Conservation (phyloP, 1,284 basidiomycete genomes). For the Microbotryum lychnidis-dioicae region DNA sequence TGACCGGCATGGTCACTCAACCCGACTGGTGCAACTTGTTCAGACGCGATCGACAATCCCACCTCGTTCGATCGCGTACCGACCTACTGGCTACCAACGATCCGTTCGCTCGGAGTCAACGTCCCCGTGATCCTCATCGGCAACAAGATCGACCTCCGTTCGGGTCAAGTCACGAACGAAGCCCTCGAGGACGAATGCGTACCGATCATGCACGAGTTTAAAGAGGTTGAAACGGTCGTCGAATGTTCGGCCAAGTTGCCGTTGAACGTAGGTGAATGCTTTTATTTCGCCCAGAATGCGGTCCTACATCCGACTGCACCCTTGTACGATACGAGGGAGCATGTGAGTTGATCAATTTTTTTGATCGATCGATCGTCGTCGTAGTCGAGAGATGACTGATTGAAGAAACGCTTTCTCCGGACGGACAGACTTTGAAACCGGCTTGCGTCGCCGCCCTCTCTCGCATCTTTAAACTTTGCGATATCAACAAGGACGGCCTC, state of each 20-base stretch:
- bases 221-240: slow-evolving; percentile 79
- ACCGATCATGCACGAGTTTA: slow-evolving; percentile 95
- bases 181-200: slow-evolving; percentile 83
- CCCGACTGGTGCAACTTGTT: too few relatives aligned
- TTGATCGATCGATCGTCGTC: not conserved
- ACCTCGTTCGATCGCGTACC: slow-evolving; percentile 94
- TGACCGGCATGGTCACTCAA: not conserved
- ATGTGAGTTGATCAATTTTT: slow-evolving; percentile 48
- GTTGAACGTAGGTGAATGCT: slow-evolving; percentile 94
- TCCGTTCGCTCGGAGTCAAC: slow-evolving; percentile 89
- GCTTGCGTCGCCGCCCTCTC: slow-evolving; percentile 79
- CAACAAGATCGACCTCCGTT: slow-evolving; percentile 94
- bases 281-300: slow-evolving; percentile 98
- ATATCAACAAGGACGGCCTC: slow-evolving; percentile 86
- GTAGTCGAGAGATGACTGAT: not conserved
- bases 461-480: slow-evolving; percentile 93
- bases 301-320: slow-evolving; percentile 96
- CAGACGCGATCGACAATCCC: slow-evolving; percentile 81
- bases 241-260: slow-evolving; percentile 87
- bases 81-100: slow-evolving; percentile 97
- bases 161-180: slow-evolving; percentile 86
- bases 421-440: slow-evolving; percentile 72
- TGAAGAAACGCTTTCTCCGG: not conserved
- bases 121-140: slow-evolving; percentile 95
- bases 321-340: slow-evolving; percentile 90